Evolutionary conservation across 2,329 filamentous ascomycete genomes (phyloP).

Genomic region (Aciculosporium take): DNA sequence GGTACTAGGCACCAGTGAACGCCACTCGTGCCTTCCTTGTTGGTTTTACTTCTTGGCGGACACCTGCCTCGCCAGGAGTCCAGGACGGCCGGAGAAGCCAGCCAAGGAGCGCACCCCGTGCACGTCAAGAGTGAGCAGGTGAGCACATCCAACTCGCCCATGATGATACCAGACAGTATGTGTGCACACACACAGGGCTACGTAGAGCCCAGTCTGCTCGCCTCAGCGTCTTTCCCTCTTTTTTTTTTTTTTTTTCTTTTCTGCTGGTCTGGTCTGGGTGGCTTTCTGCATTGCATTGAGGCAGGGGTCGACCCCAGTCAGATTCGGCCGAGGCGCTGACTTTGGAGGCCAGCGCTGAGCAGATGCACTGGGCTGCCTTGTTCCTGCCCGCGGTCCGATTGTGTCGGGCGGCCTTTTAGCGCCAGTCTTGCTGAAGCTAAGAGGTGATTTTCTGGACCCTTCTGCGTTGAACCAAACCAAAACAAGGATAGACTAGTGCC

Average conservation of each 20-base stretch:
- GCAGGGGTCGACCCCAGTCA: constrained; percentile 2
- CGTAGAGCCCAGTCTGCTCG: too few relatives aligned
- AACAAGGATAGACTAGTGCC: not conserved
- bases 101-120: too few relatives aligned
- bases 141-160: too few relatives aligned
- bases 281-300: not conserved
- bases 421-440: not conserved
- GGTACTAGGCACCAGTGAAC: too few relatives aligned
- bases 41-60: not conserved
- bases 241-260: not conserved
- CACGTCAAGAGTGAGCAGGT: too few relatives aligned
- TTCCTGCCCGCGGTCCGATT: not conserved
- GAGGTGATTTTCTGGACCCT: not conserved
- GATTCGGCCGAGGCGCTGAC: constrained; percentile 7
- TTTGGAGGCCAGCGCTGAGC: too few relatives aligned
- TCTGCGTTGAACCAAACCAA: not conserved
- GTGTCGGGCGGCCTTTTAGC: not conserved
- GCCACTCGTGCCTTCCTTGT: not conserved
- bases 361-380: too few relatives aligned
- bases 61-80: not conserved
- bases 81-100: too few relatives aligned
- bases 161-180: too few relatives aligned
- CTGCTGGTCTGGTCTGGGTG: not conserved
- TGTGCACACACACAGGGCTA: too few relatives aligned
- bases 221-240: not conserved